These are phyloP conservation scores for Pythium brachiatum DNA, from an alignment of 352 stramenopile species.

Conservation along the genomic window DNA sequence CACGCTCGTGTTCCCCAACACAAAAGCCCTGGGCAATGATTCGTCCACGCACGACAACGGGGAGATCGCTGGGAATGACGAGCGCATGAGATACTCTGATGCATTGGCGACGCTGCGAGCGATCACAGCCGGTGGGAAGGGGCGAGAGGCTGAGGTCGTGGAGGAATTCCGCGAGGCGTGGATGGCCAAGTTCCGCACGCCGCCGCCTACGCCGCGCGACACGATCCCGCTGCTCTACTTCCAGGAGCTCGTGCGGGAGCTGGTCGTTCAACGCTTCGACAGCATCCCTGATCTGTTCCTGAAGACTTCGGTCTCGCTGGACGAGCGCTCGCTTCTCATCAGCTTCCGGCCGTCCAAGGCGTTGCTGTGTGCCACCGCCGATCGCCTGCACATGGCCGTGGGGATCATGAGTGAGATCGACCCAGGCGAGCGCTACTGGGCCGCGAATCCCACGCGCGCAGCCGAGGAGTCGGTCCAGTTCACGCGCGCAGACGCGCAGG, in stretches of 20 bases:
- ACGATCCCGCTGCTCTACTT: slow-evolving; percentile 50
- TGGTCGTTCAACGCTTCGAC: slow-evolving; percentile 67
- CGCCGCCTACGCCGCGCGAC: slow-evolving; percentile 39
- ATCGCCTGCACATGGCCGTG: slow-evolving; percentile 42
- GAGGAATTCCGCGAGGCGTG: slow-evolving; percentile 55
- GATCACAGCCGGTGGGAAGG: slow-evolving; percentile 44
- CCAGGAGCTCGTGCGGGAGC: slow-evolving; percentile 63
- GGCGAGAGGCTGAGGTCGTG: slow-evolving; percentile 39
- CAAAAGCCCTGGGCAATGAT: slow-evolving; percentile 17
- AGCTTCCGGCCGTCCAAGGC: slow-evolving; percentile 48
- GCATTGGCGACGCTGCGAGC: slow-evolving; percentile 46
- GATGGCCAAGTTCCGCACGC: slow-evolving; percentile 66
- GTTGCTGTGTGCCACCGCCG: slow-evolving; percentile 45
- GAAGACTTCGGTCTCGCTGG: slow-evolving; percentile 26
- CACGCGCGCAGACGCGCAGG: slow-evolving; percentile 41
- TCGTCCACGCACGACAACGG: background rate
- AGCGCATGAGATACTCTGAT: slow-evolving; percentile 49
- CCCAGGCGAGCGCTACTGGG: slow-evolving; percentile 38
- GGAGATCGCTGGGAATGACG: background rate
- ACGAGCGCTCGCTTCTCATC: slow-evolving; percentile 35
- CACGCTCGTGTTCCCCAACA: slow-evolving; percentile 67
- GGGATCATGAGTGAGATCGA: slow-evolving; percentile 50
- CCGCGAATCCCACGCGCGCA: slow-evolving; percentile 20
- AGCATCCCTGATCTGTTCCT: slow-evolving; percentile 42
- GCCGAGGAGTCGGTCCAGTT: slow-evolving; percentile 34